Base-by-base conservation (phyloP, 495 filamentous ascomycete species). In the Thozetella sp. region DNA sequence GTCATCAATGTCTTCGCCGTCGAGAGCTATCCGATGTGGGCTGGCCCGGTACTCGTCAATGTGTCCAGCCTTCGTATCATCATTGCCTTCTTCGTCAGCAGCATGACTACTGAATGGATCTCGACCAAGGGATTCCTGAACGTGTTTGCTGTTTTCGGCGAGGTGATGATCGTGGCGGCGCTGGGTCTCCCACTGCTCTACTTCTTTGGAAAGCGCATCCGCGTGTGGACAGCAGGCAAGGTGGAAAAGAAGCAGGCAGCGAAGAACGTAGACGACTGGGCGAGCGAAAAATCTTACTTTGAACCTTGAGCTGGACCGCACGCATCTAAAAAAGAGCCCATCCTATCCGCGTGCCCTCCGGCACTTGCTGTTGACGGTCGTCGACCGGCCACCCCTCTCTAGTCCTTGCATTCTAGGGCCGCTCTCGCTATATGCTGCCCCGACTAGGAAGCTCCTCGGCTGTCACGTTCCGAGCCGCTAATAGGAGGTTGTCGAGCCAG, bases 11-110 rank as follows among this genome's bases (percentile, higher is more conserved):
- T 70, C 30, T 70, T 59, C 60, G 53, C 63, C 22, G 65, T 67
- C 11, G 61, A 70, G 59, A 67, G 65, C 58, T 70, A 70, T 40
- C 65, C 65, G 37, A 61, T 61, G 60, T 70, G 67, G 65, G 67
- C 65, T 13, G 67, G 67, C 40, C 65, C 64, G 27, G 67, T 67
- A 40, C 62, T 70, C 26, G 67, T 67, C 56, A 67, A 67, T 30
- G 67, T 67, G 40, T 62, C 65, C 22, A 61, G 54, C 54, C 63
- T 67, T 19, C 59, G 67, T 13, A 59, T 63, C 56, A 62, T 70
- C 58, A 59, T 65, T 46, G 59, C 55, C 43, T 67, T 67, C 55
- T 66, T 65, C 27, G 34, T 70, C 43, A 53, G 62, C 34, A 63
- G 59, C 4, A 48, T 60, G 43, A 58, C 56, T 6, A 63, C 57